These are phyloP conservation scores for Diaporthe amygdali DNA, from an alignment of 2,329 filamentous ascomycete species.

Conservation along the genomic window DNA sequence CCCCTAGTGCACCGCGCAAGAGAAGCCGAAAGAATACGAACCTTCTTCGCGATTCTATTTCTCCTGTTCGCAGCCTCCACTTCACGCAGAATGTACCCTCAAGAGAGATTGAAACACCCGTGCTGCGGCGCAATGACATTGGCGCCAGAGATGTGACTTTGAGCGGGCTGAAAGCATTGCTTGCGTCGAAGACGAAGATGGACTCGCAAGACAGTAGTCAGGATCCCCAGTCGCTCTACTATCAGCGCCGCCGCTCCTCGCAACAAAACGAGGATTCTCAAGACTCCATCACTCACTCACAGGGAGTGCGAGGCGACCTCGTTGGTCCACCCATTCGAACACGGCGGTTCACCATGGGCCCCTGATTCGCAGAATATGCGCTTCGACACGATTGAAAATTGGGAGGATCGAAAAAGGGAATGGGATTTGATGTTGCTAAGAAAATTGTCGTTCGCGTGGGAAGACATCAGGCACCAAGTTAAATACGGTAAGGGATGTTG, in stretches of 20 bases:
- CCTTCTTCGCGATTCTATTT: not conserved
- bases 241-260: constrained; percentile 10
- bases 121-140: not conserved
- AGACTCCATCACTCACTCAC: constrained; percentile 26
- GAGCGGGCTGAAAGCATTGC: not conserved
- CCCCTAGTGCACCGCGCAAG: not conserved
- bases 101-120: not conserved
- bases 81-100: not conserved
- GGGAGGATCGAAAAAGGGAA: too few species aligned
- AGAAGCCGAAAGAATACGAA: not conserved
- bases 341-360: not conserved
- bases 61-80: not conserved
- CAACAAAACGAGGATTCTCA: constrained; percentile 25
- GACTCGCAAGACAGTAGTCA: not conserved
- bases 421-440: not conserved
- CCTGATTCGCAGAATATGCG: not conserved
- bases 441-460: not conserved
- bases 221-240: constrained; percentile 16
- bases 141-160: not conserved
- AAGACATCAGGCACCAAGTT: too few species aligned
- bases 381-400: not conserved
- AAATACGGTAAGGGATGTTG: too few species aligned
- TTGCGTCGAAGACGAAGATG: not conserved
- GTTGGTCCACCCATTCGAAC: not conserved
- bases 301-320: not conserved